Percentiles rank a stretch among this genome's conserved stretches.
Conservation (phyloP, 495 filamentous ascomycete genomes). For the Penicillium maclennaniae region DNA sequence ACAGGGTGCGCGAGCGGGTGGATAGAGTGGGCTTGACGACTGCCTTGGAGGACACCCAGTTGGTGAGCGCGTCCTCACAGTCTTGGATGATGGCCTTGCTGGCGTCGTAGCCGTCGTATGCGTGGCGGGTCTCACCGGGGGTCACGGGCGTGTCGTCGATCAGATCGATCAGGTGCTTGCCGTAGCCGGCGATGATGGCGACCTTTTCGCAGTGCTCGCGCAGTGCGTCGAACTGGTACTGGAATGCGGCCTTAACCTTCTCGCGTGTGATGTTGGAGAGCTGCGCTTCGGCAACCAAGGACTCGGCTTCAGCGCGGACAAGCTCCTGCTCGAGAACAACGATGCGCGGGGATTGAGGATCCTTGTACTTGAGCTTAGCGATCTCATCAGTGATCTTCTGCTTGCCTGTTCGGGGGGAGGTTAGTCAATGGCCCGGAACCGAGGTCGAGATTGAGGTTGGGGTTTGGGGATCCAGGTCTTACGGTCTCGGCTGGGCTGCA, state of each 20-base stretch:
- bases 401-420: constrained; percentile 55
- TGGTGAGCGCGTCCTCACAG: constrained; percentile 93
- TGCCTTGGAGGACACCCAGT: constrained; percentile 90
- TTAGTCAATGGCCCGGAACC: background rate
- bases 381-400: constrained; percentile 99
- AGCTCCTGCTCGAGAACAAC: constrained; percentile 98
- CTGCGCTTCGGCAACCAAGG: constrained; percentile 94
- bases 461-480: constrained; percentile 28
- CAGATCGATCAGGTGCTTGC: constrained; percentile 92
- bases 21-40: constrained; percentile 82
- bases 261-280: constrained; percentile 98
- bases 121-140: constrained; percentile 90
- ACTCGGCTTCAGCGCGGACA: constrained; percentile 96
- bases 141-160: constrained; percentile 96
- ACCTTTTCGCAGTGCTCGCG: constrained; percentile 98
- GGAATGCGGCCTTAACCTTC: constrained; percentile 97
- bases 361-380: constrained; percentile 98
- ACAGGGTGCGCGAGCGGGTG: constrained; percentile 77
- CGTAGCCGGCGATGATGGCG: constrained; percentile 94
- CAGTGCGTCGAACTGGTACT: constrained; percentile 97
- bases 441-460: background rate
- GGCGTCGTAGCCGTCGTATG: constrained; percentile 97
- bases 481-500: constrained; percentile 97
- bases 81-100: constrained; percentile 99
- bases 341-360: constrained; percentile 94